Percentiles rank a stretch among this genome's conserved stretches.
These are phyloP conservation scores for Furculomyces boomerangus DNA, from an alignment of 371 early-diverging fungal genomes.

Conservation along the genomic window DNA sequence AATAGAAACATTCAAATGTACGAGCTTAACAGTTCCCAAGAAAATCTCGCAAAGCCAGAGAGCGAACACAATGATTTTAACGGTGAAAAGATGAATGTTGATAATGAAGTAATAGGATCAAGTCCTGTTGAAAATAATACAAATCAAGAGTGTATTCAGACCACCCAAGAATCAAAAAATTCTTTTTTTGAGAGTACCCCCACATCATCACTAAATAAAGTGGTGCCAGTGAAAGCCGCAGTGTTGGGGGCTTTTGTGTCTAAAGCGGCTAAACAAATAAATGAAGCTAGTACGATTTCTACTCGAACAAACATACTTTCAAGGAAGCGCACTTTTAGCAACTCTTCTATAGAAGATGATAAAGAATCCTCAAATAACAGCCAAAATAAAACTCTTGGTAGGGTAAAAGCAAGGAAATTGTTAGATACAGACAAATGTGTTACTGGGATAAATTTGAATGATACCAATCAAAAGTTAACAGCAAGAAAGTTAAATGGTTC, in stretches of 20 bases:
- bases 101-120: background rate
- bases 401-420: background rate
- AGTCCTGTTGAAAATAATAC: background rate
- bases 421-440: background rate
- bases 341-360: background rate
- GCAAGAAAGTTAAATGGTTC: background rate
- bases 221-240: background rate
- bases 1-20: background rate
- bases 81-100: background rate
- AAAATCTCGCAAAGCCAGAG: background rate
- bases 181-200: background rate
- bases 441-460: background rate
- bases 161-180: background rate
- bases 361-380: background rate
- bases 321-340: background rate
- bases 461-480: background rate
- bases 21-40: background rate
- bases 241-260: background rate
- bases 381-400: background rate
- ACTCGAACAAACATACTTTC: background rate
- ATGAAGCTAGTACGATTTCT: background rate
- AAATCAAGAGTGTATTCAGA: background rate
- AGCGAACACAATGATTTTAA: background rate
- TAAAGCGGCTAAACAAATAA: background rate
- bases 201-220: background rate